phyloP scores from a whole-genome alignment of 176 grass and related monocot species.

The Stipa capillata region DNA sequence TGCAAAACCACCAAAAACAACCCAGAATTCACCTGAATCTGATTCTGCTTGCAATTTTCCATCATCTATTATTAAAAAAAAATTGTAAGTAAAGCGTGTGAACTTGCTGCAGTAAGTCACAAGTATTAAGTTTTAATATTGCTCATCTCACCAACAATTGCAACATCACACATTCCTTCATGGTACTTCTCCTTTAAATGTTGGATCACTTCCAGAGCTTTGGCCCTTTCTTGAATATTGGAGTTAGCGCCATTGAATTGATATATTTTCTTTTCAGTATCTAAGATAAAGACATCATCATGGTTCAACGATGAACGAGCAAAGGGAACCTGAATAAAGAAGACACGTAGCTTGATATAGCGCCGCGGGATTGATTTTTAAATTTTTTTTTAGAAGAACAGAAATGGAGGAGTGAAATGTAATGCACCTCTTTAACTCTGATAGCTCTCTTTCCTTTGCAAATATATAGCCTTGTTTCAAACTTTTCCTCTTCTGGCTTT shows the following conservation, averaged over 20 bases:
- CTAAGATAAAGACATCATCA: conserved; percentile 97
- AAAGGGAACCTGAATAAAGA: conserved; percentile 83
- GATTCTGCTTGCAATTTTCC: conserved; percentile 85
- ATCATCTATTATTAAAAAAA: conserved; percentile 54
- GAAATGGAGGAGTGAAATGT: neutral
- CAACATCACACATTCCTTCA: conserved; percentile 76
- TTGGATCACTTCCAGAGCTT: conserved; percentile 92
- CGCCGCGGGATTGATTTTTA: neutral
- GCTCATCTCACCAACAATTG: conserved; percentile 69
- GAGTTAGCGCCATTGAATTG: conserved; percentile 98
- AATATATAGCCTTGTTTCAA: conserved; percentile 74
- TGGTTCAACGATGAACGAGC: conserved; percentile 85
- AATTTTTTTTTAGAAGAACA: neutral
- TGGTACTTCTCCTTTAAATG: conserved; percentile 93
- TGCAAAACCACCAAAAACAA: conserved; percentile 91
- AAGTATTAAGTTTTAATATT: neutral
- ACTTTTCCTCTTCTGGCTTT: conserved; percentile 75
- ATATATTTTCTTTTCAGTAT: conserved; percentile 80
- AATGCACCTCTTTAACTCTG: conserved; percentile 84
- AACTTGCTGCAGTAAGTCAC: neutral
- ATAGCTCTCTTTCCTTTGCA: conserved; percentile 92
- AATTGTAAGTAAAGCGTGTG: neutral
- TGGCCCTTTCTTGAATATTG: conserved; percentile 97
- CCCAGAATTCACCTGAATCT: conserved; percentile 99
- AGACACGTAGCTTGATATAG: conserved; percentile 13